phyloP scores from a whole-genome alignment of 352 stramenopile genomes.

The Plasmopara viticola region DNA sequence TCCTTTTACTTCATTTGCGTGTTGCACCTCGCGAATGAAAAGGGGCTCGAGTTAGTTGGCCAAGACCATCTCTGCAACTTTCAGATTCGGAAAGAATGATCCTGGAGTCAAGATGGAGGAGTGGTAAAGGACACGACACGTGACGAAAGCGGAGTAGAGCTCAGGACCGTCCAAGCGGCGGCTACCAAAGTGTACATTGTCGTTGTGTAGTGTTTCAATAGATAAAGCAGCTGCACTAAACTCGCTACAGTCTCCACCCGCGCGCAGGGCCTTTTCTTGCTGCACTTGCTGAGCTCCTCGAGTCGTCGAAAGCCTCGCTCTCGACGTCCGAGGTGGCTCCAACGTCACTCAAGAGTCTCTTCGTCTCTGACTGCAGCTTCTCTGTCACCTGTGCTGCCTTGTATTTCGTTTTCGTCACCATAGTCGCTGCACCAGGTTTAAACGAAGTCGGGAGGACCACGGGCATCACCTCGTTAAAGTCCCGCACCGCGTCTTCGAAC shows the following conservation, averaged over 20 bases:
- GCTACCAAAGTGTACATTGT: no score
- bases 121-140: background rate
- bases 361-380: conserved; percentile 38
- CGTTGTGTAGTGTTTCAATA: background rate
- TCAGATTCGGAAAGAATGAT: conserved; percentile 46
- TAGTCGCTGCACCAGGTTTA: conserved; percentile 55
- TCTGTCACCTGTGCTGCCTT: conserved; percentile 26
- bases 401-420: conserved; percentile 56
- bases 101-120: conserved; percentile 1
- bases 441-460: conserved; percentile 78
- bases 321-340: background rate
- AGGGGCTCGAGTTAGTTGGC: conserved; percentile 86
- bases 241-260: background rate
- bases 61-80: conserved; percentile 78
- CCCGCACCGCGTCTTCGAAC: conserved; percentile 89
- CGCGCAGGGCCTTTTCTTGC: background rate
- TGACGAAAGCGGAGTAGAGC: no score
- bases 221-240: no score
- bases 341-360: conserved; percentile 45
- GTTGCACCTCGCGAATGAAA: conserved; percentile 98
- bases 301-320: no score
- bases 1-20: conserved; percentile 99
- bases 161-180: no score
- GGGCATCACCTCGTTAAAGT: conserved; percentile 90
- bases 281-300: no score